phyloP scores from a whole-genome alignment of 441 rosid genomes.

The Breynia disticha region DNA sequence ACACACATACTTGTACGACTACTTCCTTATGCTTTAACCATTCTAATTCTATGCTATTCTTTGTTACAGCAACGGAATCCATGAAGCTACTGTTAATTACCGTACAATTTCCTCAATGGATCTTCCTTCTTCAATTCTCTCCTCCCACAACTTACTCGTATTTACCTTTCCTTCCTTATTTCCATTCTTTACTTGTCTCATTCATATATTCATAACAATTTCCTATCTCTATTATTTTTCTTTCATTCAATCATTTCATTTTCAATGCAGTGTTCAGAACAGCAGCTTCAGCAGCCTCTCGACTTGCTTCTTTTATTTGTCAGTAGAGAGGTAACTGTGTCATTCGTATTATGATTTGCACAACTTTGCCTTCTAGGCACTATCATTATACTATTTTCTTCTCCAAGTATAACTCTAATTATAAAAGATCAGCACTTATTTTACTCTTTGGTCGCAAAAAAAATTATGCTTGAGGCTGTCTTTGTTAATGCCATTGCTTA shows the following conservation, averaged over 20 bases:
- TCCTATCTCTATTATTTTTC: not conserved
- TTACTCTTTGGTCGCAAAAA: not conserved
- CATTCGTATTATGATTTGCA: no score
- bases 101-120: slow-evolving; percentile 63
- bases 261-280: slow-evolving; percentile 47
- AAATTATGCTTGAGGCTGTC: no score
- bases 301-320: slow-evolving; percentile 80
- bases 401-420: no score
- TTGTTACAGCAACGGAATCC: slow-evolving; percentile 16
- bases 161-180: slow-evolving; percentile 3
- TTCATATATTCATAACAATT: no score
- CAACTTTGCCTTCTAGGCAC: no score
- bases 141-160: slow-evolving; percentile 78
- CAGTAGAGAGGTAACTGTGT: slow-evolving; percentile 66
- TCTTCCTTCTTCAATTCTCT: slow-evolving; percentile 57
- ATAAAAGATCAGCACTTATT: not conserved
- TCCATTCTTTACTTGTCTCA: not conserved
- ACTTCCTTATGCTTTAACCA: no score
- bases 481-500: not conserved
- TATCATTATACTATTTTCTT: no score
- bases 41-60: no score
- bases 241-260: slow-evolving; percentile 1
- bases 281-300: slow-evolving; percentile 37
- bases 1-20: no score
- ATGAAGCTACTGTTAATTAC: slow-evolving; percentile 44